phyloP scores from a whole-genome alignment of 2,329 filamentous ascomycete genomes.

The Colletotrichum zoysiae region DNA sequence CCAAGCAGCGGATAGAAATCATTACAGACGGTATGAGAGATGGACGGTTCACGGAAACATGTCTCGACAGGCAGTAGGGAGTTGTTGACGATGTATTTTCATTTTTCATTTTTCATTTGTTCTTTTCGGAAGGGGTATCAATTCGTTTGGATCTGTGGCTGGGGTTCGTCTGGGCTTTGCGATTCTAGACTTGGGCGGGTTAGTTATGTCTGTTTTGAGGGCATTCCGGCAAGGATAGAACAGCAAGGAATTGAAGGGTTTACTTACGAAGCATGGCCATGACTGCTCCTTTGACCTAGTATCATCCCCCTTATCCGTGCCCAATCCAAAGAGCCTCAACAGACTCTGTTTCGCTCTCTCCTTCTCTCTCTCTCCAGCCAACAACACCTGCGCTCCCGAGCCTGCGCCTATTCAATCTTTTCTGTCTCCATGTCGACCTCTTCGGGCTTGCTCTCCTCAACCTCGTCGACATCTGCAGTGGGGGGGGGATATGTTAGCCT shows the following conservation, averaged over 20 bases:
- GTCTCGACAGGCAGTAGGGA: not conserved
- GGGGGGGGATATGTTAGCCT: not conserved
- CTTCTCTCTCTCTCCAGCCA: not conserved
- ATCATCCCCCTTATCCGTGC: not conserved
- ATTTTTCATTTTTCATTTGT: not conserved
- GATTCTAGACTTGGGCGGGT: slow-evolving; percentile 4
- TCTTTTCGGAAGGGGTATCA: slow-evolving; percentile 30
- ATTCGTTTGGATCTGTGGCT: slow-evolving; percentile 32
- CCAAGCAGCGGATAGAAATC: not conserved
- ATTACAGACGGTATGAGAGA: no score
- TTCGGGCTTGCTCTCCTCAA: not conserved
- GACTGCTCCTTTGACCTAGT: slow-evolving; percentile 16
- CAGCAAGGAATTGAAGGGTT: not conserved
- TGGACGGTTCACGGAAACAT: not conserved
- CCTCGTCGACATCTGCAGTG: slow-evolving; percentile 6
- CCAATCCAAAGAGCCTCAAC: not conserved
- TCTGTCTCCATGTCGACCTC: slow-evolving; percentile 29
- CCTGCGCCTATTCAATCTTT: slow-evolving; percentile 11
- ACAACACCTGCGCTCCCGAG: not conserved
- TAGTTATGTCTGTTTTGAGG: not conserved
- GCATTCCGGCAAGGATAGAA: not conserved
- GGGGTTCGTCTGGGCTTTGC: not conserved
- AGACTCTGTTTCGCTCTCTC: not conserved
- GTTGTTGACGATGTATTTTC: not conserved
- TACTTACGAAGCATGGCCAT: slow-evolving; percentile 36